phyloP scores from a whole-genome alignment of 805 yeast species.

The Debaryomyces prosopidis region DNA sequence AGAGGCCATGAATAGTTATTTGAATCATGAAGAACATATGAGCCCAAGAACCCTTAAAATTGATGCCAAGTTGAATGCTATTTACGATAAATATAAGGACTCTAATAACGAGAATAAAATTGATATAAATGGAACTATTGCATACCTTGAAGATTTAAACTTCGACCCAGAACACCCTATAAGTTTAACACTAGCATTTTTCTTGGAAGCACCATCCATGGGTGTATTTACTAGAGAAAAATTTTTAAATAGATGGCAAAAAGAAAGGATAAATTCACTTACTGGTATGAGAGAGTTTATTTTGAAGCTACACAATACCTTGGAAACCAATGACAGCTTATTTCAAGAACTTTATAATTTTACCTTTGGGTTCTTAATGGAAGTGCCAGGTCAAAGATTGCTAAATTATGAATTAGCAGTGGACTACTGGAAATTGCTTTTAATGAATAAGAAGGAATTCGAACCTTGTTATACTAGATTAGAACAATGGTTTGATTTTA shows the following conservation, averaged over 20 bases:
- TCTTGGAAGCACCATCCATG: constrained; percentile 63
- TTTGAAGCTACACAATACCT: constrained; percentile 11
- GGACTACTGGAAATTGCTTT: constrained; percentile 76
- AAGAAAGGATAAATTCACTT: constrained; percentile 27
- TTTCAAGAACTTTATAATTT: constrained; percentile 66
- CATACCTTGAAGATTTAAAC: constrained; percentile 64
- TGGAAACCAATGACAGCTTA: constrained; percentile 24
- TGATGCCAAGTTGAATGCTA: constrained; percentile 19
- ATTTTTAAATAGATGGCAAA: constrained; percentile 63
- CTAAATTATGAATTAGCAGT: constrained; percentile 61
- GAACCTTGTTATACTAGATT: constrained; percentile 25
- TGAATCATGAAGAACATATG: constrained; percentile 6
- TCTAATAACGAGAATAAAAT: constrained; percentile 40
- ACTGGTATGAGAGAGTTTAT: constrained; percentile 46
- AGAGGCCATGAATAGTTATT: constrained; percentile 32
- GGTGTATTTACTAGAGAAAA: constrained; percentile 56
- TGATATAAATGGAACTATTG: constrained; percentile 77
- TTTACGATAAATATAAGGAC: constrained; percentile 37
- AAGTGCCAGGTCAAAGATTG: constrained; percentile 52
- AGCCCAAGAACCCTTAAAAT: background rate
- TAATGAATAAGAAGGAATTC: constrained; percentile 23
- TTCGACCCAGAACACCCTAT: constrained; percentile 73
- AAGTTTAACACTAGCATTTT: constrained; percentile 69
- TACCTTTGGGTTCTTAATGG: constrained; percentile 67
- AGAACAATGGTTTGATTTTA: constrained; percentile 60